phyloP scores from a whole-genome alignment of 495 filamentous ascomycete genomes.

The Chaetomium fimeti region DNA sequence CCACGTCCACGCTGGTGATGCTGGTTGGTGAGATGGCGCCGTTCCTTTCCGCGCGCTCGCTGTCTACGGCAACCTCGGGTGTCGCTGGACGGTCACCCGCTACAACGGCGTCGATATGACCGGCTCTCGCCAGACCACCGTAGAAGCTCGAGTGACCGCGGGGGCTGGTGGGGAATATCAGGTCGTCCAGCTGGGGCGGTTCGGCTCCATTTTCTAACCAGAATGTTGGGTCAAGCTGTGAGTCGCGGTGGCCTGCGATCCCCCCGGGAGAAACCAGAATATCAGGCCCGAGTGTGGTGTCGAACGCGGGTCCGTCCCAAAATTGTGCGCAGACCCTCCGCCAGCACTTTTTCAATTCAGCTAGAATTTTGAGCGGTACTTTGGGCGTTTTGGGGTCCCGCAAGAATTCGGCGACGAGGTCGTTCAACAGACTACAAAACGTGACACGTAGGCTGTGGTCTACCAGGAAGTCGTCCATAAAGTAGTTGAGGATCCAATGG shows the following conservation, averaged over 20 bases:
- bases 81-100: conserved; percentile 45
- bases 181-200: conserved; percentile 44
- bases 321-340: conserved; percentile 82
- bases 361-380: conserved; percentile 86
- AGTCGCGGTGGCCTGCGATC: conserved; percentile 56
- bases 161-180: conserved; percentile 30
- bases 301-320: conserved; percentile 71
- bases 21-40: conserved; percentile 50
- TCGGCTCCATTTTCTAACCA: conserved; percentile 43
- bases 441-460: conserved; percentile 71
- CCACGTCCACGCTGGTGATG: conserved; percentile 57
- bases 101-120: conserved; percentile 46
- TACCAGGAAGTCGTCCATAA: conserved; percentile 91
- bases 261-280: conserved; percentile 75
- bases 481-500: conserved; percentile 99
- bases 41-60: conserved; percentile 33
- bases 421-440: conserved; percentile 82
- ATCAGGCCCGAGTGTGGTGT: conserved; percentile 58
- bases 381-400: conserved; percentile 50
- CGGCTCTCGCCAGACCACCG: conserved; percentile 50
- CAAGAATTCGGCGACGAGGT: conserved; percentile 59
- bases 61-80: conserved; percentile 35
- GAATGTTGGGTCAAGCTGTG: conserved; percentile 48
- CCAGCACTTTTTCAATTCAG: conserved; percentile 97
- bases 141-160: conserved; percentile 45